Evolutionary conservation across 495 filamentous ascomycete species (phyloP).

Genomic region (Penicillium daleae): DNA sequence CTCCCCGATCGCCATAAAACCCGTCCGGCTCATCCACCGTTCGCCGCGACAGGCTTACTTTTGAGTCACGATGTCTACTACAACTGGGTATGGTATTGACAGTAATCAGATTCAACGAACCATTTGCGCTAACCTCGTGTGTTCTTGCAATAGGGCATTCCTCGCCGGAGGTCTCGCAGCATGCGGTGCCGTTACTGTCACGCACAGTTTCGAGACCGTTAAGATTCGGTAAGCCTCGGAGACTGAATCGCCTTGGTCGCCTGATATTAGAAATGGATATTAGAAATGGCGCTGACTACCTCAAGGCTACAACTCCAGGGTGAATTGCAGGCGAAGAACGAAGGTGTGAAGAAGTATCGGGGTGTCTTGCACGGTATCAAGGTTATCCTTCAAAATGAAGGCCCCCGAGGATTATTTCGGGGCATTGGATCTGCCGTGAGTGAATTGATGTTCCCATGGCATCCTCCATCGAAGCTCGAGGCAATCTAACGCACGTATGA

Average conservation of each 20-base stretch:
- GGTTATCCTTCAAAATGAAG: constrained; percentile 92
- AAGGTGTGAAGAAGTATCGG: constrained; percentile 82
- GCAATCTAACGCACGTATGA: neutral
- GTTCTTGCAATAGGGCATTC: constrained; percentile 60
- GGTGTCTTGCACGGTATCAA: constrained; percentile 92
- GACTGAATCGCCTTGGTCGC: neutral
- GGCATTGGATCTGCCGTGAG: constrained; percentile 84
- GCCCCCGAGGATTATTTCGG: constrained; percentile 80
- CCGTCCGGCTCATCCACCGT: constrained; percentile 10
- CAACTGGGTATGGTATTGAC: constrained; percentile 47
- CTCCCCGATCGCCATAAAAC: constrained; percentile 22
- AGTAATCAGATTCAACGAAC: neutral
- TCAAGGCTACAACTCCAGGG: constrained; percentile 90
- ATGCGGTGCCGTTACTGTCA: constrained; percentile 96
- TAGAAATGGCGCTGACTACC: neutral
- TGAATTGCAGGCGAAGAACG: constrained; percentile 84
- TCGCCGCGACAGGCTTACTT: constrained; percentile 1
- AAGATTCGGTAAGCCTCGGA: constrained; percentile 79
- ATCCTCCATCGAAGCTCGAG: neutral
- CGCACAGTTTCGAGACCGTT: constrained; percentile 97
- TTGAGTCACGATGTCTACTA: constrained; percentile 52
- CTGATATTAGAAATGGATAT: too few species aligned
- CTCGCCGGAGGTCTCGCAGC: constrained; percentile 95
- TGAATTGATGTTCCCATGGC: constrained; percentile 7
- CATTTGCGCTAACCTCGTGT: constrained; percentile 17